Conservation (phyloP, 768 basidiomycete species). For the Tubosaeta sp. region DNA sequence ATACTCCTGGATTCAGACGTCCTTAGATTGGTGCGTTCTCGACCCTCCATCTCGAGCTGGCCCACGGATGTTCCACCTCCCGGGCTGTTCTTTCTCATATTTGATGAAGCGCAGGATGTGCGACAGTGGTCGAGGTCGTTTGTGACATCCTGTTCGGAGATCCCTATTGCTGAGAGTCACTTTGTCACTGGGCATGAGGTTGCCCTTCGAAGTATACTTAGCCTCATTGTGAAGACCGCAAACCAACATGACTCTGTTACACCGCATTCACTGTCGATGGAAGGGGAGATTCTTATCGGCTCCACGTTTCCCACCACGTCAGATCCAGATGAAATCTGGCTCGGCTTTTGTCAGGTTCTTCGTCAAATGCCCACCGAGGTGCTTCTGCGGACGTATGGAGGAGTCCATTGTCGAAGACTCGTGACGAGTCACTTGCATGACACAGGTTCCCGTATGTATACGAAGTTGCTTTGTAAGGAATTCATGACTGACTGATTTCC, state of each 20-base stretch:
- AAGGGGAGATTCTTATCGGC: slow-evolving; percentile 2
- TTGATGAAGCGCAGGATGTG: slow-evolving; percentile 45
- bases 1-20: slow-evolving; percentile 52
- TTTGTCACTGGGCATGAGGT: slow-evolving; percentile 45
- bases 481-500: slow-evolving; percentile 1
- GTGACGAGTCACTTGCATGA: slow-evolving; percentile 60
- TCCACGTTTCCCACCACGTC: slow-evolving; percentile 30
- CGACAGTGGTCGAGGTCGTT: slow-evolving; percentile 60
- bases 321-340: slow-evolving; percentile 51
- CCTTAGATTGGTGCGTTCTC: slow-evolving; percentile 28
- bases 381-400: slow-evolving; percentile 32
- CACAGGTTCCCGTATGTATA: slow-evolving; percentile 53
- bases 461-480: slow-evolving; percentile 7
- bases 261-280: neutral
- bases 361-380: slow-evolving; percentile 50
- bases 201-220: slow-evolving; percentile 41
- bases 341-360: slow-evolving; percentile 40
- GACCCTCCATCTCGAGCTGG: slow-evolving; percentile 40
- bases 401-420: slow-evolving; percentile 46
- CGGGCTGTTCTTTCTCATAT: slow-evolving; percentile 54
- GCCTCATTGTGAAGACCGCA: slow-evolving; percentile 15
- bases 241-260: neutral
- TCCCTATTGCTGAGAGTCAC: slow-evolving; percentile 45
- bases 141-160: slow-evolving; percentile 33
- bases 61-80: slow-evolving; percentile 56